phyloP scores from a whole-genome alignment of 371 early-diverging fungal species.

The Lichtheimia ramosa region DNA sequence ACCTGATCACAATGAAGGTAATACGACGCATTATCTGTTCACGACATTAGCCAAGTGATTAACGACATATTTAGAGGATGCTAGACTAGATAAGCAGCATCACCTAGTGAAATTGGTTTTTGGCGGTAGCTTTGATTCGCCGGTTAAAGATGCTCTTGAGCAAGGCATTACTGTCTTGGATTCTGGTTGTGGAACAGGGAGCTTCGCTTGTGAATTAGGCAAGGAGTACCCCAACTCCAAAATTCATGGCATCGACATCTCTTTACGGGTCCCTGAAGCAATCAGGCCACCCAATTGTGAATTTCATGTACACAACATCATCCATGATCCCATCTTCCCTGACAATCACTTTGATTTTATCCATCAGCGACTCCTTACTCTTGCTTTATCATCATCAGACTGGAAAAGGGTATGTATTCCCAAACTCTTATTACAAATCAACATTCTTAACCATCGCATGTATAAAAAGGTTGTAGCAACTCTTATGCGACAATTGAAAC shows the following conservation, averaged over 20 bases:
- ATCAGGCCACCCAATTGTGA: conserved; percentile 11
- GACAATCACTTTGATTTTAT: conserved; percentile 33
- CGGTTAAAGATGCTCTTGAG: conserved; percentile 9
- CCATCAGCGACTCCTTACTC: conserved; percentile 32
- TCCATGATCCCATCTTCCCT: conserved; percentile 44
- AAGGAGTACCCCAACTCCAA: conserved; percentile 9
- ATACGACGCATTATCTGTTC: background rate
- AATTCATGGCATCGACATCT: conserved; percentile 12
- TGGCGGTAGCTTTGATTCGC: conserved; percentile 6
- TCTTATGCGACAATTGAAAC: conserved; percentile 28
- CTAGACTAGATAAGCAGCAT: background rate
- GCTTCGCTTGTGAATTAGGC: conserved; percentile 13
- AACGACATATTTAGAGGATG: background rate
- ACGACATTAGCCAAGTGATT: background rate
- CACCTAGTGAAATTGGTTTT: background rate
- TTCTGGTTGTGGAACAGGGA: conserved; percentile 14
- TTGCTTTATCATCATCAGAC: conserved; percentile 17
- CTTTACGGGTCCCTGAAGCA: conserved; percentile 9
- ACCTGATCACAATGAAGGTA: conserved; percentile 52
- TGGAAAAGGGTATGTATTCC: conserved; percentile 11
- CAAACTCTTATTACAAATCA: background rate
- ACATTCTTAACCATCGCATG: background rate
- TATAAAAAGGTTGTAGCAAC: conserved; percentile 13
- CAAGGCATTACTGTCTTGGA: conserved; percentile 10
- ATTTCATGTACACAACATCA: conserved; percentile 41